These are phyloP conservation scores for Saitozyma podzolica DNA, from an alignment of 768 basidiomycete species.

Conservation along the genomic window DNA sequence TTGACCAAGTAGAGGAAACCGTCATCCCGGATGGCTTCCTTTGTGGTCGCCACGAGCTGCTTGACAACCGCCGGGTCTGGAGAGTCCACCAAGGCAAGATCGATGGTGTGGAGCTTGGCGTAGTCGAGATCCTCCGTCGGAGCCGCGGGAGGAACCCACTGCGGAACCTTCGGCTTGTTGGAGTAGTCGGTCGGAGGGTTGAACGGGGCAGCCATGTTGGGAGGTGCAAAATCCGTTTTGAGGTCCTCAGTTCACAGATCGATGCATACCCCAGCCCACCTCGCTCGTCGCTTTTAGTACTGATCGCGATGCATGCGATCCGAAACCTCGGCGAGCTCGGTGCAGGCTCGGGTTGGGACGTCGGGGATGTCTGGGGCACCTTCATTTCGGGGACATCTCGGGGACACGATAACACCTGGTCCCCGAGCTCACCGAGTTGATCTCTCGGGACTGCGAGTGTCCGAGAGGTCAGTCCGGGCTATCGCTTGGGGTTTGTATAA, in stretches of 20 bases:
- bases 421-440: too few relatives aligned
- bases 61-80: slow-evolving; percentile 14
- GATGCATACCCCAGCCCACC: too few relatives aligned
- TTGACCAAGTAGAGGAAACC: slow-evolving; percentile 32
- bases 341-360: too few relatives aligned
- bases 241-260: neutral
- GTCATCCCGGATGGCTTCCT: slow-evolving; percentile 27
- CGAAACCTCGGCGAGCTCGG: too few relatives aligned
- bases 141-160: slow-evolving; percentile 16
- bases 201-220: slow-evolving; percentile 25
- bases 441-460: too few relatives aligned
- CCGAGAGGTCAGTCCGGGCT: neutral
- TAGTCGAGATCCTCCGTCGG: slow-evolving; percentile 16
- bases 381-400: too few relatives aligned
- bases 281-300: too few relatives aligned
- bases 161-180: slow-evolving; percentile 16
- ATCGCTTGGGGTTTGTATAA: neutral
- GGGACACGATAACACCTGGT: too few relatives aligned
- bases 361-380: too few relatives aligned
- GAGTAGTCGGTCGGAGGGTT: slow-evolving; percentile 20
- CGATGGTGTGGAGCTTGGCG: slow-evolving; percentile 30
- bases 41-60: slow-evolving; percentile 21
- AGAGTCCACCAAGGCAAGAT: slow-evolving; percentile 25
- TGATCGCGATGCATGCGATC: too few relatives aligned
- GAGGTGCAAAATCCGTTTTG: neutral